Percentiles rank a stretch among this genome's conserved stretches.
Evolutionary conservation across 805 yeast species (phyloP).

Genomic region (Myxozyma nipponensis): DNA sequence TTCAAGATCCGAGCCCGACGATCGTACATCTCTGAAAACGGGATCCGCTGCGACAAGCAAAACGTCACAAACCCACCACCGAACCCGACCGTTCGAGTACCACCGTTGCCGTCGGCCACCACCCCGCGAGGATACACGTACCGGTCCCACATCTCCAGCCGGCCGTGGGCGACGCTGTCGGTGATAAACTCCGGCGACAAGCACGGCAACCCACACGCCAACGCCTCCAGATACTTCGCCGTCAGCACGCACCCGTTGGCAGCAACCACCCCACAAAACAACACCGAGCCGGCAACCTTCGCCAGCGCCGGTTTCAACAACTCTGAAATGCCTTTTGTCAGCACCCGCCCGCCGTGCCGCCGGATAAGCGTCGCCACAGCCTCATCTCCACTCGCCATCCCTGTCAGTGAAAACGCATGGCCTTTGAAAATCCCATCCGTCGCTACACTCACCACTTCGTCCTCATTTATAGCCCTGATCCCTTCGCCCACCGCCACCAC

Average conservation of each 20-base stretch:
- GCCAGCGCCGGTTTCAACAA: constrained; percentile 6
- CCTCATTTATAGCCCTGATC: too few species aligned
- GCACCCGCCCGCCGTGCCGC: constrained; percentile 19
- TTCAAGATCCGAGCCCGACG: not conserved
- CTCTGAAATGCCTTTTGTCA: constrained; percentile 17
- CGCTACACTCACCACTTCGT: too few species aligned
- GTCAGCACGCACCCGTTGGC: constrained; percentile 7
- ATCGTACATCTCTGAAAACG: not conserved
- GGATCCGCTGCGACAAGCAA: not conserved
- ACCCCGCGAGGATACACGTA: not conserved
- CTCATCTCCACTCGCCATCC: constrained; percentile 1
- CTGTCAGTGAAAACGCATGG: constrained; percentile 20
- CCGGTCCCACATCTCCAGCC: not conserved
- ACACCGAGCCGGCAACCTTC: not conserved
- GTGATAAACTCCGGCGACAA: constrained; percentile 15
- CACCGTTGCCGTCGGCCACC: not conserved
- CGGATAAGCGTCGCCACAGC: constrained; percentile 1
- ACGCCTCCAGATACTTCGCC: constrained; percentile 24
- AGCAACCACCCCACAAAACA: constrained; percentile 21
- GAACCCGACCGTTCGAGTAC: not conserved
- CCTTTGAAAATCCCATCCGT: constrained; percentile 7
- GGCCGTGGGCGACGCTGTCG: not conserved
- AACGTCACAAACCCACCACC: not conserved
- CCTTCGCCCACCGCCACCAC: too few species aligned
- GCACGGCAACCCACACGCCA: constrained; percentile 30